Evolutionary conservation across 345 rosid genomes (phyloP), one percentile per base, ranked within the genome.

Genomic region (Populus davidiana): DNA sequence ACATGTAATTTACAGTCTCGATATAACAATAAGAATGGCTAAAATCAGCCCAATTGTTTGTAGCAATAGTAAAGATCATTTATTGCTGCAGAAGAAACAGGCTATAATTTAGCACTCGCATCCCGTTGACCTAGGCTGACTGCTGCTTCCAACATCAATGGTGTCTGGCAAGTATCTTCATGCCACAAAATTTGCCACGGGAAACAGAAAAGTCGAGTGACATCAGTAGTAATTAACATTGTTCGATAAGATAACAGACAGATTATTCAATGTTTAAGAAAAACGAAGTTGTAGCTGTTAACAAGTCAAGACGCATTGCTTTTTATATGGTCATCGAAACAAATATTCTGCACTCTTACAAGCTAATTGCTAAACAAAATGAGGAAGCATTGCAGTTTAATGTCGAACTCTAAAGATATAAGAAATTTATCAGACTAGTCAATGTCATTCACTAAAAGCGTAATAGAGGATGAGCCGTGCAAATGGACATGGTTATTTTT

Each of bases 111-210:
- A 83, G 85, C 91, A 90, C 81, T 87, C 90, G 21, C 94, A 91
- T 81, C 89, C 92, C 18, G 79, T 78, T 64, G 92, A 89, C 83
- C 90, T 86, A 64, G 84, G 89, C 77, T 83, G 84, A 75, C 81
- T 85, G 87, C 85, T 91, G 76, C 78, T 89, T 66, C 85, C 90
- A 5, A 89, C 90, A 76, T 91, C 92, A n/a, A 91, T 91, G 67
- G 92, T 89, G 78, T 91, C 92, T 14, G 94, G 94, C 85, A 91
- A 14, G 85, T 91, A 91, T 81, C 94, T 91, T 72, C 71, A 52
- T n/a, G 21, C 27, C 75, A 77, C 44, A 47, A 67, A 41, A 77
- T 62, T 74, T 50, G 71, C 69, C 77, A 39, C 78, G 31, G 21
- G 36, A 70, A 43, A 56, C 63, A 56, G 17, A 62, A 12, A 35